Base-by-base conservation (phyloP, 2,329 filamentous ascomycete species). In the Hymenoscyphus salicellus region DNA sequence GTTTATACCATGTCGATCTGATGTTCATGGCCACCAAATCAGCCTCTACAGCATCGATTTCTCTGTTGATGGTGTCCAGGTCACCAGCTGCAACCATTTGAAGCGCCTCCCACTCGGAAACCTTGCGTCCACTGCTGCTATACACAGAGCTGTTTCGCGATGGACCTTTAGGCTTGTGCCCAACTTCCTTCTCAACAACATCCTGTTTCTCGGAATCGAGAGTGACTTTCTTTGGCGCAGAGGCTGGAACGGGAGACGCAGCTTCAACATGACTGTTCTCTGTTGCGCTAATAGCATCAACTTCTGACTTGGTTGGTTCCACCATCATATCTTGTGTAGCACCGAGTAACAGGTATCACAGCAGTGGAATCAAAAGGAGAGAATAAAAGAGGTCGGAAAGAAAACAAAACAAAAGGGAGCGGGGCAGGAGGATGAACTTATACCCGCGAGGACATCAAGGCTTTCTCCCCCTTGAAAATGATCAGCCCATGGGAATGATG, bases 31-130 rank as follows among this genome's bases (percentile, higher is more conserved):
- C 66, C 28, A 69, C 65, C 17, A 77, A 66, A 17, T 73, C 71
- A 1, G 70, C 68, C 52, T 77, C 76, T 32, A 77, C 72, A 59
- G 73, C 70, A 26, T 69, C 72, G 20, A 77, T 73, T 62, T 77
- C 75, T 3, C 72, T 68, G 62, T 77, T 74, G 60, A 77, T 72
- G 10, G 69, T 71, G 16, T 73, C 70, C 16, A 69, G 33, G 62
- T 74, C 72, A 1, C 72, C 72, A 14, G 71, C 72, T 14, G 71
- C 71, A 5, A 68, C 72, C 49, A 74, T 73, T 38, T 72, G 72
- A 58, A 74, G 64, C n/a, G 72, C 72, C 59, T 74, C 72, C 71
- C 71, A 74, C 65, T 72, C 72, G 8, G 72, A 72, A 5, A 72
- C 61, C 2, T 61, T 58, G 41, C 69, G 68, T 1, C 41, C 11